Conservation (phyloP, 306 rosid genomes). For the Carpinus viminea region DNA sequence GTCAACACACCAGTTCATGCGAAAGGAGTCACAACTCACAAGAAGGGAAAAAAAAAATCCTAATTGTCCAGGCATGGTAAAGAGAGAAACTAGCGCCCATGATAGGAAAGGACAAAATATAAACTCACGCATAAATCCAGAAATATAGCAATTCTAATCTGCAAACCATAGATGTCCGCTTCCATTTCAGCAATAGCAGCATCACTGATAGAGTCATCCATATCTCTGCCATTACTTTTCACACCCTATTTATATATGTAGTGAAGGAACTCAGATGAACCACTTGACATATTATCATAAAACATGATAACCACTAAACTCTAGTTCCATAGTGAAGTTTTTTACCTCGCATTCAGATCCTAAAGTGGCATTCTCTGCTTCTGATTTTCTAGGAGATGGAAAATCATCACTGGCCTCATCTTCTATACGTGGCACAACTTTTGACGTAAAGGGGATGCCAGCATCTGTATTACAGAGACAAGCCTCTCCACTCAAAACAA, state of each 20-base stretch:
- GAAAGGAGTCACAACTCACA: constrained; percentile 4
- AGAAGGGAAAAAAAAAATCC: background rate
- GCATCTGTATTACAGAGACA: constrained; percentile 34
- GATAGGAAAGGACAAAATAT: constrained; percentile 15
- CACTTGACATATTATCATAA: constrained; percentile 16
- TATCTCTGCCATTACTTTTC: constrained; percentile 36
- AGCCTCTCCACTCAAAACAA: constrained; percentile 43
- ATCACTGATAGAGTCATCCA: constrained; percentile 45
- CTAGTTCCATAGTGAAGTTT: constrained; percentile 17
- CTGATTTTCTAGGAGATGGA: constrained; percentile 35
- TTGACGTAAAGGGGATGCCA: constrained; percentile 41
- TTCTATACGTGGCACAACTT: constrained; percentile 40
- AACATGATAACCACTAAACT: constrained; percentile 7
- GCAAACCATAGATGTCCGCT: constrained; percentile 77
- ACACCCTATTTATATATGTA: constrained; percentile 44
- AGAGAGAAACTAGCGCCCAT: constrained; percentile 20
- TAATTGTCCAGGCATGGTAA: constrained; percentile 3
- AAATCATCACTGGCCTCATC: constrained; percentile 45
- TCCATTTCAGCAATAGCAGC: constrained; percentile 60
- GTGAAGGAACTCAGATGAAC: constrained; percentile 20
- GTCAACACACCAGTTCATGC: background rate
- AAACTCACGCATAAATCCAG: constrained; percentile 17
- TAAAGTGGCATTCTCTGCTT: constrained; percentile 29
- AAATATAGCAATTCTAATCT: constrained; percentile 52
- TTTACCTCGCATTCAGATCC: constrained; percentile 61